phyloP scores from a whole-genome alignment of 2,329 filamentous ascomycete species.

The Pestalotiopsis sp. region DNA sequence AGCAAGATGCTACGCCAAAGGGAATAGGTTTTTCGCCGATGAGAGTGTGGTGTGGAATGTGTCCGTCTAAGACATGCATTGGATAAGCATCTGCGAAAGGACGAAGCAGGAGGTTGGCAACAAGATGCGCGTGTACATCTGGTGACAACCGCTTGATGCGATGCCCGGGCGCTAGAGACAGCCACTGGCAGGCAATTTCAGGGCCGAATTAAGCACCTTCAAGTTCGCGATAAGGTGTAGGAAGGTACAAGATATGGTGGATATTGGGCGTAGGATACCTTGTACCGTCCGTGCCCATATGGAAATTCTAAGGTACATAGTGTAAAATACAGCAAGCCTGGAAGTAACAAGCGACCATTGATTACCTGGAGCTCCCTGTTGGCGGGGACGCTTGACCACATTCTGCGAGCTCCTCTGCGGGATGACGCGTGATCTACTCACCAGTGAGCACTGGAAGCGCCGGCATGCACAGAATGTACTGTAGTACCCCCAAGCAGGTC shows the following conservation, averaged over 20 bases:
- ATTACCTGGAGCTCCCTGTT: neutral
- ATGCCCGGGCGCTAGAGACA: neutral
- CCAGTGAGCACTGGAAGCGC: neutral
- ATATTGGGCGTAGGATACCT: too few relatives aligned
- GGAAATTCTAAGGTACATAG: too few relatives aligned
- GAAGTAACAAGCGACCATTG: too few relatives aligned
- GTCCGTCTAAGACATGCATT: neutral
- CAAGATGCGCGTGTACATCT: neutral
- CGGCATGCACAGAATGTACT: neutral
- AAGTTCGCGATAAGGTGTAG: too few relatives aligned
- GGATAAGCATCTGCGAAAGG: neutral
- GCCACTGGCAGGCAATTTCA: too few relatives aligned
- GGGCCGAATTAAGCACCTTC: too few relatives aligned
- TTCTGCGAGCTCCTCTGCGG: neutral
- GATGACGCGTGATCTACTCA: neutral
- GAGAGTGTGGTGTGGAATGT: neutral
- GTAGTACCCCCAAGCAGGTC: neutral
- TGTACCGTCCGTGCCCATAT: too few relatives aligned
- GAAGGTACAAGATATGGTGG: too few relatives aligned
- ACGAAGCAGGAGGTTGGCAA: neutral
- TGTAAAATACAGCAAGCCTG: too few relatives aligned
- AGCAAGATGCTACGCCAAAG: neutral
- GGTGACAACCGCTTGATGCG: neutral
- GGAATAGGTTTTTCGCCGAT: neutral
- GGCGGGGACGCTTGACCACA: constrained; percentile 1